Conservation (phyloP, 805 yeast species). For the Metschnikowia anglica region DNA sequence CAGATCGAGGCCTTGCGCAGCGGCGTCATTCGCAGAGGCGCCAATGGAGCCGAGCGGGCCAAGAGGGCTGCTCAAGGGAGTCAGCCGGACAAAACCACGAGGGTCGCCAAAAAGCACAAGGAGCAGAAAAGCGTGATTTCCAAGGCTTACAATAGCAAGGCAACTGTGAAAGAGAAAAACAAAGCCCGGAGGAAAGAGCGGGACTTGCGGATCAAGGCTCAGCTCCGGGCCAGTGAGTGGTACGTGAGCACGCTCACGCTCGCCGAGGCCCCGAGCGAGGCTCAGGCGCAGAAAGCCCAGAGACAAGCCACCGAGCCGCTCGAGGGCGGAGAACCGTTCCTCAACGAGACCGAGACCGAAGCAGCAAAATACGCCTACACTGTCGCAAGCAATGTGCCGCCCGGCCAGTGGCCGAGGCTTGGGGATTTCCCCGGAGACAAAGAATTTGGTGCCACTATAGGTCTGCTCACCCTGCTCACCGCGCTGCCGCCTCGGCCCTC, state of each 20-base stretch:
- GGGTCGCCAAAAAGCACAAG: slow-evolving; percentile 29
- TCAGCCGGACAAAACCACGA: slow-evolving; percentile 21
- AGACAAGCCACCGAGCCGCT: no score
- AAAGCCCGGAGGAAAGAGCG: slow-evolving; percentile 44
- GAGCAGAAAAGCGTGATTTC: slow-evolving; percentile 44
- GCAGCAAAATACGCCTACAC: slow-evolving; percentile 4
- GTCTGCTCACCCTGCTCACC: neutral
- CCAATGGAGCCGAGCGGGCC: neutral
- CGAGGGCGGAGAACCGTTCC: neutral
- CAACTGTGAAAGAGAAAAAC: slow-evolving; percentile 48
- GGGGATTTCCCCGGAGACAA: slow-evolving; percentile 8
- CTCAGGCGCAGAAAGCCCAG: no score
- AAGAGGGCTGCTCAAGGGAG: slow-evolving; percentile 24
- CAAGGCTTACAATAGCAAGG: slow-evolving; percentile 45
- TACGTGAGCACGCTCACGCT: neutral
- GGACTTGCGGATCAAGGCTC: slow-evolving; percentile 43
- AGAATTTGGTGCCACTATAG: slow-evolving; percentile 2
- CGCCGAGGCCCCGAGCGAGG: neutral
- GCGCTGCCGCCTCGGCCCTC: no score
- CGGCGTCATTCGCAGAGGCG: neutral
- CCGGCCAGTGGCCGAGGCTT: slow-evolving; percentile 10
- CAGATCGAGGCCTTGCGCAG: slow-evolving; percentile 39
- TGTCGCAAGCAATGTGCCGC: slow-evolving; percentile 11
- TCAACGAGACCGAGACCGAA: neutral
- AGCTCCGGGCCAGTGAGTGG: slow-evolving; percentile 18